phyloP scores from a whole-genome alignment of 192 early-diverging fungal species.

The Umbelopsis ramanniana region DNA sequence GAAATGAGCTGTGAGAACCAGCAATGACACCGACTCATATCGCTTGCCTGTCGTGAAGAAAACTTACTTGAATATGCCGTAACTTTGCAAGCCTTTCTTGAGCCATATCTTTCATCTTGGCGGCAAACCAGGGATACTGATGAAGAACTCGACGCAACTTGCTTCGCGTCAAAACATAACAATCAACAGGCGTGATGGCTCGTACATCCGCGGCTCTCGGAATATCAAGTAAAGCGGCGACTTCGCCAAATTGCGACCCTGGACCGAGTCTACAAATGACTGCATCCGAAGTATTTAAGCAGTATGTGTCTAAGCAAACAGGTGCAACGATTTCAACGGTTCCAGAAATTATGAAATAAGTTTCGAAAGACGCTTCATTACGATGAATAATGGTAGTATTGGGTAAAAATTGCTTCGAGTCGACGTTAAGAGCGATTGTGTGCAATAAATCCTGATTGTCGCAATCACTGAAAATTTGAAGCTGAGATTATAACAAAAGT shows the following conservation, averaged over 20 bases:
- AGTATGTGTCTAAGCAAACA: conserved; percentile 19
- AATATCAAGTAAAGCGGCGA: conserved; percentile 48
- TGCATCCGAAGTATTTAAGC: not conserved
- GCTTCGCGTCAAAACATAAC: conserved; percentile 49
- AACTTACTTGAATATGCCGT: conserved; percentile 7
- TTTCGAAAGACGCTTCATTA: conserved; percentile 66
- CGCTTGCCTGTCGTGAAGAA: not conserved
- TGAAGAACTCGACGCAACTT: conserved; percentile 43
- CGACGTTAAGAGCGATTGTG: not conserved
- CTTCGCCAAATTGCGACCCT: conserved; percentile 59
- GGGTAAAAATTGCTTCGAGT: conserved; percentile 29
- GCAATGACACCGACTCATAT: not conserved
- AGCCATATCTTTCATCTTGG: conserved; percentile 26
- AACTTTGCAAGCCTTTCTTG: conserved; percentile 7
- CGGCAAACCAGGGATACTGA: conserved; percentile 25
- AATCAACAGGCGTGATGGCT: conserved; percentile 50
- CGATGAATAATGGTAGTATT: conserved; percentile 61
- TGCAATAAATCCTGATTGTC: conserved; percentile 10
- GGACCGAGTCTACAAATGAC: conserved; percentile 32
- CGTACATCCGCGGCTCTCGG: conserved; percentile 51
- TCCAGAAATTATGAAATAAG: conserved; percentile 78
- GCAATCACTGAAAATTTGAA: conserved; percentile 13
- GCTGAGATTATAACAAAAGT: not conserved
- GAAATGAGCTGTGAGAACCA: not conserved
- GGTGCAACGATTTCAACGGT: conserved; percentile 62